Evolutionary conservation across 108 stramenopile genomes (phyloP).

Genomic region (Epithemia pelagica): DNA sequence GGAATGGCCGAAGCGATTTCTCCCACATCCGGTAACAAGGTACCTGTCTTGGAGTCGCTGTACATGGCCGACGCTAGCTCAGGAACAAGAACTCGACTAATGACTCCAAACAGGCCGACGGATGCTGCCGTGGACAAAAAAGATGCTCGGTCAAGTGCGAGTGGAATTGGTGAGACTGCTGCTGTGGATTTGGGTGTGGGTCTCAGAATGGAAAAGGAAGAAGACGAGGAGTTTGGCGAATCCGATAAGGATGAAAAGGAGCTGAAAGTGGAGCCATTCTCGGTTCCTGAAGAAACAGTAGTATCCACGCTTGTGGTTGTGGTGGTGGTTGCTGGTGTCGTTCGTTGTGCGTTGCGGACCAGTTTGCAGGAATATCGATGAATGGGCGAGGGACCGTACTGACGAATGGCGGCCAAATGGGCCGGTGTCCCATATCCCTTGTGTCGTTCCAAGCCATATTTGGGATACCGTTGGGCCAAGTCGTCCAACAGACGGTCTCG

Average conservation of each 20-base stretch:
- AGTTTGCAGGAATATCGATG: slow-evolving; percentile 31
- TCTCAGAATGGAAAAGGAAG: no score
- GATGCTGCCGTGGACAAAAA: background rate
- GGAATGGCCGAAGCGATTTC: slow-evolving; percentile 74
- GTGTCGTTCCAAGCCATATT: slow-evolving; percentile 54
- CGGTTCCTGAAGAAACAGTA: background rate
- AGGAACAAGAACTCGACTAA: background rate
- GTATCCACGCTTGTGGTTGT: background rate
- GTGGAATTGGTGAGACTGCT: background rate
- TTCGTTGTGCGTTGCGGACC: background rate
- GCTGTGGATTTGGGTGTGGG: no score
- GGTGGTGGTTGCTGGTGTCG: no score
- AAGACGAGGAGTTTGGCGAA: background rate
- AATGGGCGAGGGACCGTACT: slow-evolving; percentile 43
- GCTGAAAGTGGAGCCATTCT: background rate
- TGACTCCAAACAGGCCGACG: background rate
- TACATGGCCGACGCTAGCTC: slow-evolving; percentile 41
- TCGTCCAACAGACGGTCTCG: slow-evolving; percentile 42
- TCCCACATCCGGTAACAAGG: slow-evolving; percentile 54
- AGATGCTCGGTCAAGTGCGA: background rate
- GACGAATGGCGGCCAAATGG: slow-evolving; percentile 52
- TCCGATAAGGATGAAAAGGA: background rate
- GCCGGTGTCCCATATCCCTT: slow-evolving; percentile 46
- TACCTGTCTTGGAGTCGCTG: slow-evolving; percentile 64
- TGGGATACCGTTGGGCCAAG: slow-evolving; percentile 39